Conservation (phyloP, 306 rosid species). For the Luffa aegyptiaca region DNA sequence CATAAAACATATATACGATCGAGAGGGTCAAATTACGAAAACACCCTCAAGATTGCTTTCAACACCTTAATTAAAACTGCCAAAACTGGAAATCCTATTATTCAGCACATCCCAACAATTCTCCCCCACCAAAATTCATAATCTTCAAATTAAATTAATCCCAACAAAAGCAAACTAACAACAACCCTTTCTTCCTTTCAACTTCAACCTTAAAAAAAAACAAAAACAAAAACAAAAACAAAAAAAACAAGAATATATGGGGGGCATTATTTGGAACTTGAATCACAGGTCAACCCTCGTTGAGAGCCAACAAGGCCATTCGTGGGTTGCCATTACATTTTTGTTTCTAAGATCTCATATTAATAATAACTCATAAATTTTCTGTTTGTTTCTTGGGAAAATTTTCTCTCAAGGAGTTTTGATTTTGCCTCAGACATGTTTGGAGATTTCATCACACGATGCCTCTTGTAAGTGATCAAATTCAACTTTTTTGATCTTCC, state of each 20-base stretch:
- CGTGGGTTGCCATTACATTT: not conserved
- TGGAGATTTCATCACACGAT: slow-evolving; percentile 57
- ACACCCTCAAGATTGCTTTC: not conserved
- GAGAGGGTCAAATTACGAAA: not conserved
- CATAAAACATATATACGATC: no score
- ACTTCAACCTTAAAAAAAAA: no score
- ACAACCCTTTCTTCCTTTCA: not conserved
- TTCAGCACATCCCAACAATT: not conserved
- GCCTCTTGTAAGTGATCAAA: slow-evolving; percentile 36
- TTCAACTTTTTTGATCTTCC: not conserved
- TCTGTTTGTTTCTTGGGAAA: not conserved
- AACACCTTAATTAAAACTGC: not conserved
- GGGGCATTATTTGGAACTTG: not conserved
- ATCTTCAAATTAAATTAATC: not conserved
- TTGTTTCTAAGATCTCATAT: not conserved
- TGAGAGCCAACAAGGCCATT: not conserved
- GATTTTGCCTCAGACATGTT: slow-evolving; percentile 33
- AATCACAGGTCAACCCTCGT: not conserved
- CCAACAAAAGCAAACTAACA: no score
- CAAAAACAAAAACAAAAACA: no score
- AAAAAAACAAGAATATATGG: no score
- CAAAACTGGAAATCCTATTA: not conserved
- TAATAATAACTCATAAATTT: not conserved
- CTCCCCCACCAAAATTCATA: not conserved
- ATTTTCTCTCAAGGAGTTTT: not conserved